phyloP scores from a whole-genome alignment of 495 filamentous ascomycete genomes.

The Aspergillus taichungensis region DNA sequence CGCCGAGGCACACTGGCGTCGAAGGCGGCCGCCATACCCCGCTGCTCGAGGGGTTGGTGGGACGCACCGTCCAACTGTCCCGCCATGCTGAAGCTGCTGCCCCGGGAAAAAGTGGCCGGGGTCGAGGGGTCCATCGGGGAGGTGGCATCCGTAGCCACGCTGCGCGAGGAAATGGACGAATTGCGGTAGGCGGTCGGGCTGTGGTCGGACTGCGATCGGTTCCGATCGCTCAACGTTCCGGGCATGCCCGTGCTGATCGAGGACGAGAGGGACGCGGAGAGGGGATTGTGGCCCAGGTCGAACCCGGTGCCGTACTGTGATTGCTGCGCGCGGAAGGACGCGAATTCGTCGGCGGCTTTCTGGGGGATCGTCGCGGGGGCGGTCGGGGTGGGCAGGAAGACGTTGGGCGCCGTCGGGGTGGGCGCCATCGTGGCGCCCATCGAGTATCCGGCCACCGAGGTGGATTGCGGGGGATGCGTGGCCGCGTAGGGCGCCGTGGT shows the following conservation, averaged over 20 bases:
- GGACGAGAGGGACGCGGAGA: conserved; percentile 31
- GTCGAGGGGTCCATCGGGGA: conserved; percentile 36
- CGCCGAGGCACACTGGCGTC: conserved; percentile 32
- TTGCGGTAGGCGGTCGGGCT: conserved; percentile 36
- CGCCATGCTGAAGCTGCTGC: conserved; percentile 32
- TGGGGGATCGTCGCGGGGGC: conserved; percentile 18
- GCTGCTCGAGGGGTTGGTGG: conserved; percentile 23
- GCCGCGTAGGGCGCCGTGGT: conserved; percentile 21
- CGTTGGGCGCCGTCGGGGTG: conserved; percentile 27
- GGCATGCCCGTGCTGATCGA: conserved; percentile 22
- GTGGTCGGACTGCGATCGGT: conserved; percentile 34
- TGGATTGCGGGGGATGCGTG: conserved; percentile 28
- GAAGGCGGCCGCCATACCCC: conserved; percentile 24
- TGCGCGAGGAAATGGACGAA: conserved; percentile 35
- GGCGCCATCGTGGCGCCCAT: conserved; percentile 24
- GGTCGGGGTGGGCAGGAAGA: conserved; percentile 30
- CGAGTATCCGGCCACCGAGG: conserved; percentile 28
- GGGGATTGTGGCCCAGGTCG: conserved; percentile 26
- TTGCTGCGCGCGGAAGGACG: conserved; percentile 21
- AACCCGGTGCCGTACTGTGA: conserved; percentile 25
- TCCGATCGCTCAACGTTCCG: conserved; percentile 30
- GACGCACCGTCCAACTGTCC: conserved; percentile 24
- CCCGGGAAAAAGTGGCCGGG: conserved; percentile 29
- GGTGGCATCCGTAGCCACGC: conserved; percentile 32
- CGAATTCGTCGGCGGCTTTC: conserved; percentile 34